Evolutionary conservation across 768 basidiomycete species (phyloP), one percentile per base, ranked within the genome.

Genomic region (Termitomyces sp.): DNA sequence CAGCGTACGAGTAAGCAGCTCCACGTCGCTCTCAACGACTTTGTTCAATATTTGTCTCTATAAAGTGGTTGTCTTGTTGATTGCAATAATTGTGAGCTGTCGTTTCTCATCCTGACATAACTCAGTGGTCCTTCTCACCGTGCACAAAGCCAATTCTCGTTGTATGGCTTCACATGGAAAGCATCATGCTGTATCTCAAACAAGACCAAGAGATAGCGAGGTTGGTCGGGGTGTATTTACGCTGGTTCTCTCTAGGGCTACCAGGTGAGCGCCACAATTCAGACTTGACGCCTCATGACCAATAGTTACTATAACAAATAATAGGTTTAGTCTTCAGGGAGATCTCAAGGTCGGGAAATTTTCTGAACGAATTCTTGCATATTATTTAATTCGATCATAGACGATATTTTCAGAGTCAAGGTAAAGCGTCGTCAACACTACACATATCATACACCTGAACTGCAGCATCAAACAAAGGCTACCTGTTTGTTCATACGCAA

Each of bases 341-440:
- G 25, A 25, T 25, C 25, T 25, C 25, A 25, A 25, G 25, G 25
- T 25, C 4, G 32, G 60, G 48, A 68, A 37, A 32, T 36, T 37
- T 38, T 63, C 49, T 3, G 42, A 17, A 15, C 34, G 20, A 36
- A 31, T 34, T 29, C 15, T 36, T 25, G 1, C 7, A 32, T 50
- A 10, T 1, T 9, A 32, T 50, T 53, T 52, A 48, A 56, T 15
- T 36, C 31, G 17, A 25, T 36, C 25, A 34, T 43, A 60, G 86
- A 42, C 84, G 87, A 43, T 89, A 87, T 70, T 89, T 92, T 67
- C 92, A 94, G 70, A 90, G 88, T 25, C 25, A 25, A 25, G 25
- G 25, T 25, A 25, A 25, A 25, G 25, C 25, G 25, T 25, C 25
- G 25, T 17, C 92, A 94, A 75, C 32, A 4, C 15, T 25, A 25